Evolutionary conservation across 495 filamentous ascomycete genomes (phyloP).

Genomic region (Xylaria intraflava): DNA sequence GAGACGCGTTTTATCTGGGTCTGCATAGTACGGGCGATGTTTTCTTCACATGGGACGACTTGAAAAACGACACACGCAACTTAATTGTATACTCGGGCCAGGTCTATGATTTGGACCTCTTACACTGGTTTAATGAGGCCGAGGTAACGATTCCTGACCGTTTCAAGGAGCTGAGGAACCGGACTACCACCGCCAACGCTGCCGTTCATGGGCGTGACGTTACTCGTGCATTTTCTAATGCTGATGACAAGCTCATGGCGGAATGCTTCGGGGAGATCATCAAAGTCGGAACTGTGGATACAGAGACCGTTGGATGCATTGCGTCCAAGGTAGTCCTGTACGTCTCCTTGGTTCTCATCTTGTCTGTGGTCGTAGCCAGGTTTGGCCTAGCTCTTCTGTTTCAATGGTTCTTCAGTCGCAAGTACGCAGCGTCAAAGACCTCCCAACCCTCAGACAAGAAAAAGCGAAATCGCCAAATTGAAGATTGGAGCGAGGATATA

Average conservation of each 20-base stretch:
- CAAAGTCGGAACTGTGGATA: conserved; percentile 93
- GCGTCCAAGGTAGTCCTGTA: conserved; percentile 97
- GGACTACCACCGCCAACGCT: conserved; percentile 48
- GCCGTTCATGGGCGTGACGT: conserved; percentile 82
- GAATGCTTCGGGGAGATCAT: conserved; percentile 86
- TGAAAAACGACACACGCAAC: conserved; percentile 82
- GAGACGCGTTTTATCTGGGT: conserved; percentile 75
- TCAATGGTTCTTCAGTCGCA: conserved; percentile 87
- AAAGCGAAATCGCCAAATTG: conserved; percentile 85
- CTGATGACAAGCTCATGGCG: conserved; percentile 69
- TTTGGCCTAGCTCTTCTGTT: conserved; percentile 88
- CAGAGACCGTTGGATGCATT: conserved; percentile 94
- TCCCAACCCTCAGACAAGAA: conserved; percentile 63
- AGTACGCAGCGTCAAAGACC: conserved; percentile 72
- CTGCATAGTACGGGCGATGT: conserved; percentile 50
- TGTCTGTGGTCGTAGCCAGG: conserved; percentile 79
- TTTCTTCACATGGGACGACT: conserved; percentile 93
- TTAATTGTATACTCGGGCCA: conserved; percentile 89
- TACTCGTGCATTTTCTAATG: conserved; percentile 75
- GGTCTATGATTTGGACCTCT: conserved; percentile 85
- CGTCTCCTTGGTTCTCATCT: conserved; percentile 85
- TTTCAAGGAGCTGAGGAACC: conserved; percentile 70
- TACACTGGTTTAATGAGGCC: conserved; percentile 80
- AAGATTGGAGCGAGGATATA: conserved; percentile 98
- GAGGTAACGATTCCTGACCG: conserved; percentile 72